These are phyloP conservation scores for Nicotiana tabacum DNA, from an alignment of 257 asterid species.

Conservation along the genomic window DNA sequence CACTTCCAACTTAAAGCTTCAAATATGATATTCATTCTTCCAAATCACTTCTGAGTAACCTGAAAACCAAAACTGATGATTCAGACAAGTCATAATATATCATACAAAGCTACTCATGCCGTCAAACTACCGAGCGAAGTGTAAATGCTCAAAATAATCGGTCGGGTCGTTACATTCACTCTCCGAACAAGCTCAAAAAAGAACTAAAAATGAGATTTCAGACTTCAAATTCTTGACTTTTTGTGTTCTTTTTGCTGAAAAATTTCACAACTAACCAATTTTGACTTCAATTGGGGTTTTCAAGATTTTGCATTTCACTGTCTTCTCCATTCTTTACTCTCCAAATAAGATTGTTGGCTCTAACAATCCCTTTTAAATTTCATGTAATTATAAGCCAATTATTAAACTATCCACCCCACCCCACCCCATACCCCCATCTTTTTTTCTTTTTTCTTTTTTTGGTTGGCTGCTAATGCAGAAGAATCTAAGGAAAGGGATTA, in stretches of 20 bases:
- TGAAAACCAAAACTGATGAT: too few species aligned
- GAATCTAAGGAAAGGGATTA: neutral
- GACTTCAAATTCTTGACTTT: neutral
- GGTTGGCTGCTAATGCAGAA: neutral
- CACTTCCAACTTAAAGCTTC: too few species aligned
- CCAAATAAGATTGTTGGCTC: neutral
- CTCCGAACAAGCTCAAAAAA: neutral
- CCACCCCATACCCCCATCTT: too few species aligned
- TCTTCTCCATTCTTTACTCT: neutral
- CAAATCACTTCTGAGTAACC: too few species aligned
- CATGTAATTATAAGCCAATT: neutral
- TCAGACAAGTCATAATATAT: too few species aligned
- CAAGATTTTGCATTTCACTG: slow-evolving; percentile 10
- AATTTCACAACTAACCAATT: neutral
- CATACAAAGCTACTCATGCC: too few species aligned
- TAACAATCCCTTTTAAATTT: neutral
- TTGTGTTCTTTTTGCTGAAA: neutral
- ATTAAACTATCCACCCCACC: neutral
- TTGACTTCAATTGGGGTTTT: neutral
- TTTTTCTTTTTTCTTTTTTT: neutral
- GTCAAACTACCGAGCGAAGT: too few species aligned
- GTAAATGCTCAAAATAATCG: too few species aligned
- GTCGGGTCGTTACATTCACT: too few species aligned
- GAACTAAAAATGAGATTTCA: neutral
- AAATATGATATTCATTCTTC: too few species aligned